Evolutionary conservation across 331 rosid genomes (phyloP), one percentile per base, ranked within the genome.

Genomic region (Rosa hybrid): DNA sequence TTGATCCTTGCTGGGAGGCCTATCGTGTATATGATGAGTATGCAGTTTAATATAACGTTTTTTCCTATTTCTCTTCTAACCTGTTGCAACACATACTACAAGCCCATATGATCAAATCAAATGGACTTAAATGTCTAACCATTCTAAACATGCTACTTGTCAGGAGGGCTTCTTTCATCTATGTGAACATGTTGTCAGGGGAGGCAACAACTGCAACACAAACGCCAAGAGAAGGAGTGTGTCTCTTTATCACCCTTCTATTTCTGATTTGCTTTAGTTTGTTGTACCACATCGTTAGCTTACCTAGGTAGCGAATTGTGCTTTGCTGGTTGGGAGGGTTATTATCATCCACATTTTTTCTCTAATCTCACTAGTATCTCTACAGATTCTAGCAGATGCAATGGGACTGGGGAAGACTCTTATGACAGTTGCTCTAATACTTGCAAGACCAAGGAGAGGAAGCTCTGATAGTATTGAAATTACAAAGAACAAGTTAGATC

Each of bases 391-490:
- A 50, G 98, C 92, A 6, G 98, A 94, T 86, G 97, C 97, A 51
- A 94, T 94, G 98, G 98, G 98, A 76, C 96, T 94, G 71, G 98
- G 98, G 57, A 94, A 94, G 87, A 92, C 98, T 45, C 92, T 94
- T 65, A 90, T 94, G 97, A 88, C 97, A 73, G 89, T 94, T 78
- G 89, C 92, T 73, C 82, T 94, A 80, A 89, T 92, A 69, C 97
- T 90, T 68, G 81, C 91, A 59, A 88, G 87, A 59, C 82, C 81
- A 60, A 86, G 87, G 56, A 83, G 82, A 75, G 83, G 76, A 27
- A 80, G 82, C 69, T 74, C 86, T n/a, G 86, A 82, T 48, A 13
- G 51, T 11, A 10, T 48, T 48, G 14, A 11, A 10, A 48, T 11
- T 10, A 48, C 51, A 64, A 77, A 42, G 79, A 48, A 72, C 76